phyloP scores from a whole-genome alignment of 2,329 filamentous ascomycete genomes.

The Clarireedia paspali region DNA sequence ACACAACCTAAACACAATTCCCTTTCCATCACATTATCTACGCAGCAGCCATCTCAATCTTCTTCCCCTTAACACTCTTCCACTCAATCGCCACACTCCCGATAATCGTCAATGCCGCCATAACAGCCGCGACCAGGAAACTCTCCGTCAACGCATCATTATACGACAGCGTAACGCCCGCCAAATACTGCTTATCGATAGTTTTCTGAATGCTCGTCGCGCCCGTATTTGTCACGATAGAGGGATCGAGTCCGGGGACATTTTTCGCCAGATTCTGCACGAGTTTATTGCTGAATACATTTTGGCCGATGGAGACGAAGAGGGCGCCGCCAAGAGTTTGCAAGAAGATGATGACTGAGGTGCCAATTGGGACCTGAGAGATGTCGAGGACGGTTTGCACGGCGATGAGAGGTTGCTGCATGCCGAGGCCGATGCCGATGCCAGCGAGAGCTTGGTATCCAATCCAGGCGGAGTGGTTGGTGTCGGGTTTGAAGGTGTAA shows the following conservation, averaged over 20 bases:
- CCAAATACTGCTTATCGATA: constrained; percentile 43
- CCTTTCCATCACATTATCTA: background rate
- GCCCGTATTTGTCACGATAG: constrained; percentile 38
- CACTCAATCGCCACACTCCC: constrained; percentile 5
- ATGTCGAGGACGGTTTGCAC: constrained; percentile 49
- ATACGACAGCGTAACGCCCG: constrained; percentile 51
- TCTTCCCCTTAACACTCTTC: constrained; percentile 43
- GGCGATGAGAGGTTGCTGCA: constrained; percentile 50
- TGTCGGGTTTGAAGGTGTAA: constrained; percentile 42
- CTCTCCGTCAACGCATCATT: constrained; percentile 45
- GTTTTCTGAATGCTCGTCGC: constrained; percentile 52
- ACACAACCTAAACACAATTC: too few relatives aligned
- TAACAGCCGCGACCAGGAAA: constrained; percentile 41
- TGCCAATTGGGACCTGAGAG: constrained; percentile 43
- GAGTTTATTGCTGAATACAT: constrained; percentile 34
- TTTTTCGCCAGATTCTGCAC: constrained; percentile 31
- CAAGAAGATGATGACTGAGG: constrained; percentile 46
- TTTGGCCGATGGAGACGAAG: constrained; percentile 49
- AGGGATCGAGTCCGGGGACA: constrained; percentile 36
- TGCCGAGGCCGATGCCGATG: constrained; percentile 48
- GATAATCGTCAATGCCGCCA: background rate
- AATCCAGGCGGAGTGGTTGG: constrained; percentile 43
- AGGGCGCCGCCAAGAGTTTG: constrained; percentile 53
- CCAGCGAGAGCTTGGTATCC: constrained; percentile 49
- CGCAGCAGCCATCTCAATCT: constrained; percentile 25